A percentile compares a stretch with the other conserved stretches of the same genome.
Conservation (phyloP, 164 flowering plant species). For the Stephania japonica region DNA sequence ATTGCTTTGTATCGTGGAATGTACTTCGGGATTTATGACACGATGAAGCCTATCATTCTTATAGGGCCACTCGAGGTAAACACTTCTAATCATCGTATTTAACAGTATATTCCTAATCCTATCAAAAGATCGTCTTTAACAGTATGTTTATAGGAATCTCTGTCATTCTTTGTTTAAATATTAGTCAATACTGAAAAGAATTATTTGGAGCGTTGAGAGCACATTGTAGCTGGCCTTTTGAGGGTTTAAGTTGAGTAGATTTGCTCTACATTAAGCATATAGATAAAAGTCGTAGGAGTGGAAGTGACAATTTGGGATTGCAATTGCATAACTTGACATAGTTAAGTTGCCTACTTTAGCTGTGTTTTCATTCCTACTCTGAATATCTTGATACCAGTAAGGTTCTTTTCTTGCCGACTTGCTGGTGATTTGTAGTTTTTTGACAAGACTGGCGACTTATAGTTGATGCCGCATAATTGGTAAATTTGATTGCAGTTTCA, state of each 20-base stretch:
- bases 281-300: not conserved
- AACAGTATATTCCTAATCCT: not conserved
- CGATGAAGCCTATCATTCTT: conserved; percentile 81
- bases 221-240: not conserved
- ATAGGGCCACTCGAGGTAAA: conserved; percentile 82
- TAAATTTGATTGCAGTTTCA: too few species aligned
- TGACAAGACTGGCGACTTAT: too few species aligned
- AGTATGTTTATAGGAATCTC: not conserved
- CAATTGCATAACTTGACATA: not conserved
- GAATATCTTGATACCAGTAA: not conserved
- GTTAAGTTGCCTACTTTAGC: not conserved
- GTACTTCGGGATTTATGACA: conserved; percentile 95
- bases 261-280: not conserved
- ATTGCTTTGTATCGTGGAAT: conserved; percentile 89
- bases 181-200: not conserved
- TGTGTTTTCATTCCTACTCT: not conserved
- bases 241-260: not conserved
- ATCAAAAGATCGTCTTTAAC: not conserved
- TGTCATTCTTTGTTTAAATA: not conserved
- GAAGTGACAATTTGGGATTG: not conserved
- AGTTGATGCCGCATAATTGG: too few species aligned
- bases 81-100: not conserved
- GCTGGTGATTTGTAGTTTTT: not conserved
- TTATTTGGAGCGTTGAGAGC: not conserved
- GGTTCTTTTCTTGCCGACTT: not conserved